Evolutionary conservation across 352 stramenopile genomes (phyloP), one percentile per base, ranked within the genome.

Genomic region (Peronospora farinosa): DNA sequence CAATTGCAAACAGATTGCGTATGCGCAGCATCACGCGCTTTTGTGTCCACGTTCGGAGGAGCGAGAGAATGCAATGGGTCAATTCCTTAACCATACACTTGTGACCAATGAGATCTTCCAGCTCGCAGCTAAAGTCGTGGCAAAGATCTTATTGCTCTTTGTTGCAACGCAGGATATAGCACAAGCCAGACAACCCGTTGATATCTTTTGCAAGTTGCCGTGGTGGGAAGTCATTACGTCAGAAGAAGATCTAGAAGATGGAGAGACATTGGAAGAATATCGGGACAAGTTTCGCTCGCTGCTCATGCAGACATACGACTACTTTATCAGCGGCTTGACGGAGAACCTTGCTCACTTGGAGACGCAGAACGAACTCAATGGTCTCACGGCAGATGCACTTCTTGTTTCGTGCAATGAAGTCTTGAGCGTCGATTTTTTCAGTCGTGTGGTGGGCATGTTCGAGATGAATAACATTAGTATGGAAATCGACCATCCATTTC

Each of bases 381-480:
- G 74, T 9, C 62, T 88, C 33, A 67, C 73, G 44, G 55, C 53
- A 10, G 78, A 87, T 23, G 47, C 63, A 2, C 74, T 88, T 7
- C 25, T 86, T 8, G 46, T 47, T 33, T 65, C 73, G 38, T 84
- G 64, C 47, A 64, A 71, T 10, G 70, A 75, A 10, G 46, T 90
- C 3, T 31, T 96, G 19, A 84, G 44, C 33, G 47, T 88, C 13
- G 80, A 96, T 23, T 94, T 86, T 51, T 93, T 97, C 51, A 84
- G 74, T 51, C 64, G 72, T 30, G 62, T 97, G 11, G 84, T 98
- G 45, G 95, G 95, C 39, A 97, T 96, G 74, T 97, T 97, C 63
- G 93, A 98, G 74, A 96, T 98, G 74, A 98, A 98, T 76, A 96
- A 97, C 72, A 90, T 98, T 48, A 95, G 91, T 40, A 82, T 98